These are phyloP conservation scores for Colletotrichum nymphaeae DNA, from an alignment of 2,329 filamentous ascomycete genomes.

Conservation along the genomic window DNA sequence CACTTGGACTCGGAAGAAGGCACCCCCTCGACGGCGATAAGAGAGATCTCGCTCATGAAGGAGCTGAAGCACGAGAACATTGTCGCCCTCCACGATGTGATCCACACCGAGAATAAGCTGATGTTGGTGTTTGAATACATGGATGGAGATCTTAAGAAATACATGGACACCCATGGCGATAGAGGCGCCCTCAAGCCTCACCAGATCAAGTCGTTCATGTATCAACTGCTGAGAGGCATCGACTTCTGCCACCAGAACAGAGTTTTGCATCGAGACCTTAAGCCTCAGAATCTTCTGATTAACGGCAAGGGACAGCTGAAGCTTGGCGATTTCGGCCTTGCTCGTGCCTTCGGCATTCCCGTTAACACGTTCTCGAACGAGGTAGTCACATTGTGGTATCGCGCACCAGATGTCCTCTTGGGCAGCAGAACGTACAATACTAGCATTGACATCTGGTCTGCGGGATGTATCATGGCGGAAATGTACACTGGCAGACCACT, in stretches of 20 bases:
- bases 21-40: constrained; percentile 95
- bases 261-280: constrained; percentile 93
- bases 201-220: constrained; percentile 99
- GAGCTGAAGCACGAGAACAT: constrained; percentile 99
- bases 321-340: constrained; percentile 93
- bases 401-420: constrained; percentile 93
- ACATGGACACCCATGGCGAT: constrained; percentile 95
- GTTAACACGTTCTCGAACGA: constrained; percentile 99
- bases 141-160: constrained; percentile 98
- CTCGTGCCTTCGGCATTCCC: constrained; percentile 93
- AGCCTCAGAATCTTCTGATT: constrained; percentile 96
- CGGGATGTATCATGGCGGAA: constrained; percentile 99
- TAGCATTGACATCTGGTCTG: constrained; percentile 99
- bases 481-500: constrained; percentile 97
- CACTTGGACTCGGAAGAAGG: constrained; percentile 99
- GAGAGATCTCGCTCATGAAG: constrained; percentile 99
- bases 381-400: constrained; percentile 97
- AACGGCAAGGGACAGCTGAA: constrained; percentile 92
- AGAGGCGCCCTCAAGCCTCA: constrained; percentile 87
- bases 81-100: constrained; percentile 96
- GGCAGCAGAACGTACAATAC: constrained; percentile 98
- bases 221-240: constrained; percentile 93
- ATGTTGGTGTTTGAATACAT: constrained; percentile 99
- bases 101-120: constrained; percentile 99
- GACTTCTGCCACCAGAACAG: constrained; percentile 98